These are phyloP conservation scores for Ceratocystis diversiconidia DNA, from an alignment of 2,329 filamentous ascomycete genomes.

Conservation along the genomic window DNA sequence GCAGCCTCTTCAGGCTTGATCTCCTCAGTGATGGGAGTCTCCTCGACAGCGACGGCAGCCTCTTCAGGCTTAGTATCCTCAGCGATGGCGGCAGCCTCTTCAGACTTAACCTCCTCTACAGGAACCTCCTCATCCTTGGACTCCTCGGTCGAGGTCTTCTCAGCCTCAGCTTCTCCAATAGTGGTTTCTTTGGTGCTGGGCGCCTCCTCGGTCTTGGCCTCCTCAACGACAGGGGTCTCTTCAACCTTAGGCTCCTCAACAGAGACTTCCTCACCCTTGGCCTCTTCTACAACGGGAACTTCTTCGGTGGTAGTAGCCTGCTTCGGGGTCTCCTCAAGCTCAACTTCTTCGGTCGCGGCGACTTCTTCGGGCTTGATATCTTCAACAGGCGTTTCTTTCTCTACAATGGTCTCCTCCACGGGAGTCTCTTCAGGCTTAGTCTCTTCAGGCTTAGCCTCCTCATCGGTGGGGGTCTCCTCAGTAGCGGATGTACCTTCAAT, in stretches of 20 bases:
- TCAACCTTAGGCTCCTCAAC: conserved; percentile 70
- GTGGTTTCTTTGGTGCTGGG: conserved; percentile 42
- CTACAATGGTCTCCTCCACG: conserved; percentile 43
- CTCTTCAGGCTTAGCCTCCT: conserved; percentile 23
- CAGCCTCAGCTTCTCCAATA: neutral
- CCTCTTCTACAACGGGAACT: conserved; percentile 30
- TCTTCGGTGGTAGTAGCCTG: neutral
- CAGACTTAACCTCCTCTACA: conserved; percentile 23
- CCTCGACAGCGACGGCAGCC: conserved; percentile 28
- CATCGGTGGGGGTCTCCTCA: conserved; percentile 30
- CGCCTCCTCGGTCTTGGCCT: conserved; percentile 35
- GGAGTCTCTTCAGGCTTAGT: conserved; percentile 44
- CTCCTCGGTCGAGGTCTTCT: conserved; percentile 6
- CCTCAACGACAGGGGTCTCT: conserved; percentile 49
- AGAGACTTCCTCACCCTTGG: conserved; percentile 31
- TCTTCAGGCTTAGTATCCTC: conserved; percentile 47
- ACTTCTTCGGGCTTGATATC: conserved; percentile 26
- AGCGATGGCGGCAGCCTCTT: conserved; percentile 27
- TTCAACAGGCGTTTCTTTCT: conserved; percentile 26
- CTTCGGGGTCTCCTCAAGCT: neutral
- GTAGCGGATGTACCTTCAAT: conserved; percentile 20
- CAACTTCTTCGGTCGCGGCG: neutral
- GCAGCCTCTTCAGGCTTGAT: conserved; percentile 44
- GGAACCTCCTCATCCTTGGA: conserved; percentile 3
- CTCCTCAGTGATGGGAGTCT: conserved; percentile 23